Base-by-base conservation (phyloP, 768 basidiomycete species). In the Suillus plorans region DNA sequence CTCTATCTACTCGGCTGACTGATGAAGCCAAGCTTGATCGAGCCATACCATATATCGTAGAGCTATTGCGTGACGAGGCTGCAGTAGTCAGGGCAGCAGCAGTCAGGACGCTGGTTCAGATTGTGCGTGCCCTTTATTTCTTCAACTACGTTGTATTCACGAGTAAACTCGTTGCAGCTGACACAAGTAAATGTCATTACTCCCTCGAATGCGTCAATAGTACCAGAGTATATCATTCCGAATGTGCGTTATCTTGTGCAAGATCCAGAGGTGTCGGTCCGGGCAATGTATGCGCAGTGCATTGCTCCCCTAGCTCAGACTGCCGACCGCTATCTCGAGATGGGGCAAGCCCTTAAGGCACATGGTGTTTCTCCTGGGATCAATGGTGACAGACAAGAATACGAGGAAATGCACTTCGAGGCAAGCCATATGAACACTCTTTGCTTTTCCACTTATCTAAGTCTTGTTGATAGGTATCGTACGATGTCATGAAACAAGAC, bases 11-110 rank as follows among this genome's bases (percentile, higher is more conserved):
- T 13, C 90, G 91, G 69, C 80, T 99, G 42, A 94, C 94, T 0
- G 97, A 99, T 71, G 97, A 98, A 75, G 94, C 95, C 4, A 96
- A 96, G 73, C 79, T 98, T 60, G 97, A 99, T 73, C 86, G 96
- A 2, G 87, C 97, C 80, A 83, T 97, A 3, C 97, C 97, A 0
- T 98, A 95, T 69, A 85, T 96, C 34, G 89, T 98, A 2, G 93
- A 95, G 45, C 80, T 98, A 5, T 76, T 97, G 22, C 88, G 91
- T 65, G 96, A 99, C 70, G 95, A 96, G 22, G 84, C 86, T 1
- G 87, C 94, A 0, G 76, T 86, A 9, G 96, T 99, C 2, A 86
- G 97, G n/a, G 84, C 87, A 0, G 88, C 89, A 0, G 90, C 92
- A 2, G 69, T 95, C 61, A 81, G 91, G 64, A 91, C 90, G 0